Evolutionary conservation across 2,329 filamentous ascomycete genomes (phyloP).

Genomic region (Pseudocercospora fuligena): DNA sequence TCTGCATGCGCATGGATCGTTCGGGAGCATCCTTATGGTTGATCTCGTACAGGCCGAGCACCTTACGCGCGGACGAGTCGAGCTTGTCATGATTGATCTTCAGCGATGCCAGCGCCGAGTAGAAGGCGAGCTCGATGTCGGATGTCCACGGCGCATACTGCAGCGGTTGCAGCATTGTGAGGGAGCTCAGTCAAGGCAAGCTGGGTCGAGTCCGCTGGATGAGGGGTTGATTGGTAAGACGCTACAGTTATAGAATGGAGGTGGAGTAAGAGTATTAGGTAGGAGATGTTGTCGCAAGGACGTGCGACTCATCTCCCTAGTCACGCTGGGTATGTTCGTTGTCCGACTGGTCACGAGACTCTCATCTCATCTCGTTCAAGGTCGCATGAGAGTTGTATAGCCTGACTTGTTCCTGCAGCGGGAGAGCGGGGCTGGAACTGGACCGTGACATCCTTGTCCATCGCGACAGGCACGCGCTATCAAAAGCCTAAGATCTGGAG

Average conservation of each 20-base stretch:
- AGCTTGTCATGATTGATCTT: conserved; percentile 98
- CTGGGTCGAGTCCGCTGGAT: too few relatives aligned
- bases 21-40: conserved; percentile 71
- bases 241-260: neutral
- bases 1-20: conserved; percentile 84
- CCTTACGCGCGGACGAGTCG: conserved; percentile 84
- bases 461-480: neutral
- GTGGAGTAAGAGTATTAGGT: neutral
- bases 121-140: conserved; percentile 94
- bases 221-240: conserved; percentile 5
- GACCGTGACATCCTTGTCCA: neutral
- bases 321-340: neutral
- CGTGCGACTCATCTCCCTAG: too few relatives aligned
- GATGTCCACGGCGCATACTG: conserved; percentile 90
- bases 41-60: conserved; percentile 89
- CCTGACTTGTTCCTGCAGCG: neutral
- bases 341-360: neutral
- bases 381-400: neutral
- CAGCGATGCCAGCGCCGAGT: conserved; percentile 84
- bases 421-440: neutral
- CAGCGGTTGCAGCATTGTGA: conserved; percentile 46
- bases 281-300: too few relatives aligned
- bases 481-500: neutral
- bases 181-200: neutral
- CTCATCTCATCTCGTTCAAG: neutral